Base-by-base conservation (phyloP, 805 yeast species). In the Suhomyces sp. region DNA sequence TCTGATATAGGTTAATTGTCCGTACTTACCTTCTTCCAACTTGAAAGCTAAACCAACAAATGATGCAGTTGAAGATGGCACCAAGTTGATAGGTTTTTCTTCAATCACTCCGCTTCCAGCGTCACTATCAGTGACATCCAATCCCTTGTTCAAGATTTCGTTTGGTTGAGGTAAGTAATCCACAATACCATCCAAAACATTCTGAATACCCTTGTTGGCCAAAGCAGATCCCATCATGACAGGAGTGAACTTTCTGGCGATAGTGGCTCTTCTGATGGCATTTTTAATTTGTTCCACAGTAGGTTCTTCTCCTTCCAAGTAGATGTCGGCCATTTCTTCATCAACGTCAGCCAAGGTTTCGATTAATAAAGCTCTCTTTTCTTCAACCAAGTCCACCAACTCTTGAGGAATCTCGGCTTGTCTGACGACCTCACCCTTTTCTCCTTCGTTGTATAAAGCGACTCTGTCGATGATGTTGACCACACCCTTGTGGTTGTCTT, bases 221-320 rank as follows among this genome's bases (percentile, higher is more conserved):
- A 93, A 74, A 13, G 99, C 99, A 32, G 97, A 88, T 15, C 99
- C 99, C 97, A 93, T 93, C 47, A 91, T 72, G n/a, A 93, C 98
- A n/a, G 99, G 98, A 10, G 98, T 88, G 72, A 93, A 93, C 58
- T 77, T 85, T 68, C 97, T 81, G 20, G 90, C 95, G 64, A 91
- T 91, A 13, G 99, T 93, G 33, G 97, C 77, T 54, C 96, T 80
- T 63, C 98, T 83, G 50, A 93, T 93, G 27, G 96, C 98, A 34
- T 60, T 79, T 57, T 83, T 81, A 46, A 93, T 83, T 66, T 93
- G 95, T 40, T 81, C 83, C 19, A 74, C 72, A 20, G 88, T 72
- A 39, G 98, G 98, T 50, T 80, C 93, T 51, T 78, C 75, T 59
- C 95, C 99, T 47, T 88, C 96, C 54, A 93, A 69, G 62, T 75